phyloP scores from a whole-genome alignment of 495 filamentous ascomycete genomes.

The Penicillium diatomitis region DNA sequence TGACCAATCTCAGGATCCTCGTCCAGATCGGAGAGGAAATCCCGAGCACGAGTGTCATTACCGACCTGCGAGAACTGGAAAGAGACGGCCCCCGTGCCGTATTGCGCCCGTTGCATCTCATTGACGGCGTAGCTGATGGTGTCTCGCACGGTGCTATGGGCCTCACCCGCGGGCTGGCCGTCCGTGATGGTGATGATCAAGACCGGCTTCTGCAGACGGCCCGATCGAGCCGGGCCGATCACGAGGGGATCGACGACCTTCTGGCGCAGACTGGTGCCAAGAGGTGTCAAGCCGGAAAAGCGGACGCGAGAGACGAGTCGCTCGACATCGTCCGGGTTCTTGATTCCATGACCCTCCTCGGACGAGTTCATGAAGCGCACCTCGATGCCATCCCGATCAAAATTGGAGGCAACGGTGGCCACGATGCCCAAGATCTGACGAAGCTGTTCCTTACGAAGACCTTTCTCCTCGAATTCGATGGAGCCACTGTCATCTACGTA shows the following conservation, averaged over 20 bases:
- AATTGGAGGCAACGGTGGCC: conserved; percentile 55
- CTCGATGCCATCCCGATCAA: conserved; percentile 61
- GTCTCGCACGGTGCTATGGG: conserved; percentile 39
- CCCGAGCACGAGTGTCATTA: conserved; percentile 54
- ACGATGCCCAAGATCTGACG: conserved; percentile 53
- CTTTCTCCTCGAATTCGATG: conserved; percentile 57
- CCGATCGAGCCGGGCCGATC: conserved; percentile 37
- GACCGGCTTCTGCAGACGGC: conserved; percentile 52
- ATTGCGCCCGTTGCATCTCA: conserved; percentile 36
- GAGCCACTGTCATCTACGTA: conserved; percentile 70
- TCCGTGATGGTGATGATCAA: conserved; percentile 66
- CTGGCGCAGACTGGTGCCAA: conserved; percentile 51
- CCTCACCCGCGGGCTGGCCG: conserved; percentile 53
- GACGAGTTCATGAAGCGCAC: conserved; percentile 63
- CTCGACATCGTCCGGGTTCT: conserved; percentile 48
- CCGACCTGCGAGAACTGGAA: conserved; percentile 73
- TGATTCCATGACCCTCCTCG: conserved; percentile 44
- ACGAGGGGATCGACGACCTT: conserved; percentile 58
- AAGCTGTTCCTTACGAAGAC: conserved; percentile 57
- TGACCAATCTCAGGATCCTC: conserved; percentile 52
- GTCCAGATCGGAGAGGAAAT: conserved; percentile 55
- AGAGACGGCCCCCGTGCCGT: conserved; percentile 44
- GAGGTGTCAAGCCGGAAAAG: conserved; percentile 61
- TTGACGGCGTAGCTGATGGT: conserved; percentile 39
- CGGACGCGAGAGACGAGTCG: conserved; percentile 45